These are phyloP conservation scores for Thielaviopsis populi DNA, from an alignment of 2,329 filamentous ascomycete species.

Conservation along the genomic window DNA sequence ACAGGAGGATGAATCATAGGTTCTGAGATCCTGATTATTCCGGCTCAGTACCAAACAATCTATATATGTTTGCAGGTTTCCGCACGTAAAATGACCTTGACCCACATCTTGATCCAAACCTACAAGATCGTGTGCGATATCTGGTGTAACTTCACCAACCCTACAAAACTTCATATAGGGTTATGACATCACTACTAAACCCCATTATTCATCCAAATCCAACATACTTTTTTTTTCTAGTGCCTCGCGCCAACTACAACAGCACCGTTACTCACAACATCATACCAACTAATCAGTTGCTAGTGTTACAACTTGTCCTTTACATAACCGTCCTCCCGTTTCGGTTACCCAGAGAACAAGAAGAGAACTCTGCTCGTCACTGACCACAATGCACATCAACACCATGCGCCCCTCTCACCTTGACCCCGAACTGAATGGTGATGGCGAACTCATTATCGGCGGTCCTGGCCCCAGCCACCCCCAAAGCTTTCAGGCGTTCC, in stretches of 20 bases:
- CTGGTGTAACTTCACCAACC: neutral
- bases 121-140: no score
- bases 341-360: neutral
- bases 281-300: neutral
- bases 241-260: no score
- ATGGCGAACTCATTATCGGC: slow-evolving; percentile 6
- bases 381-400: slow-evolving; percentile 14
- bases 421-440: slow-evolving; percentile 3
- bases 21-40: no score
- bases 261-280: neutral
- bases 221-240: neutral
- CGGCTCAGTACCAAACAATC: no score
- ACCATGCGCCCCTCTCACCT: slow-evolving; percentile 4
- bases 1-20: no score
- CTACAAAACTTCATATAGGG: neutral
- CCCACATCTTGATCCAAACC: no score
- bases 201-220: neutral
- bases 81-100: no score
- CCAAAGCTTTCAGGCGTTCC: neutral
- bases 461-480: neutral
- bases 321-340: neutral
- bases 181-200: slow-evolving; percentile 4
- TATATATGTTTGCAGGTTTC: no score
- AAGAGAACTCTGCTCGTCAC: neutral
- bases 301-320: neutral